Percentiles rank a stretch among this genome's conserved stretches.
These are phyloP conservation scores for Globisporangium carolinianum DNA, from an alignment of 352 stramenopile species.

Conservation along the genomic window DNA sequence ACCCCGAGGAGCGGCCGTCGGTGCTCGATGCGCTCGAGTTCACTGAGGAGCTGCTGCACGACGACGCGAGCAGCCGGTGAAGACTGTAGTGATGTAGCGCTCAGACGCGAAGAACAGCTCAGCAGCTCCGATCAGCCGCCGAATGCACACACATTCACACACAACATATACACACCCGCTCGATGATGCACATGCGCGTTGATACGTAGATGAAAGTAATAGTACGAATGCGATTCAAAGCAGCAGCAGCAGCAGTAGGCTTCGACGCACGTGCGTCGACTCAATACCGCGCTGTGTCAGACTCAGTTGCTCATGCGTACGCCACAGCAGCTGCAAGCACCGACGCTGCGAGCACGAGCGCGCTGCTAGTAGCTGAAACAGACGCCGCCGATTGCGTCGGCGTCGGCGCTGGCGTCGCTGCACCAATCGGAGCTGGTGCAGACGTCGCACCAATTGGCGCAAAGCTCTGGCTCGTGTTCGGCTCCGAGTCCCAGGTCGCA, in stretches of 20 bases:
- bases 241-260: too few relatives aligned
- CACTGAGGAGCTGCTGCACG: slow-evolving; percentile 66
- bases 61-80: slow-evolving; percentile 43
- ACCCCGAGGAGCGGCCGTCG: slow-evolving; percentile 72
- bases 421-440: slow-evolving; percentile 19
- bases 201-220: too few relatives aligned
- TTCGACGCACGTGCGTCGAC: too few relatives aligned
- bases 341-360: slow-evolving; percentile 16
- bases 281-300: too few relatives aligned
- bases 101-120: background rate
- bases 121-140: too few relatives aligned
- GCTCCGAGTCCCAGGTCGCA: slow-evolving; percentile 19
- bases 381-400: slow-evolving; percentile 9
- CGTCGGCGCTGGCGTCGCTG: slow-evolving; percentile 11
- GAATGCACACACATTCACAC: too few relatives aligned
- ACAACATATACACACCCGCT: too few relatives aligned
- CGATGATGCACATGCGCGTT: too few relatives aligned
- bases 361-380: slow-evolving; percentile 2
- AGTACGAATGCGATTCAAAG: too few relatives aligned
- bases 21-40: slow-evolving; percentile 79
- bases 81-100: background rate
- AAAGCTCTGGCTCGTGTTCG: slow-evolving; percentile 21
- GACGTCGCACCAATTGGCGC: slow-evolving; percentile 30
- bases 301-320: background rate
- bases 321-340: slow-evolving; percentile 21